Evolutionary conservation across 192 early-diverging fungal genomes (phyloP).

Genomic region (Coemansia reversa): DNA sequence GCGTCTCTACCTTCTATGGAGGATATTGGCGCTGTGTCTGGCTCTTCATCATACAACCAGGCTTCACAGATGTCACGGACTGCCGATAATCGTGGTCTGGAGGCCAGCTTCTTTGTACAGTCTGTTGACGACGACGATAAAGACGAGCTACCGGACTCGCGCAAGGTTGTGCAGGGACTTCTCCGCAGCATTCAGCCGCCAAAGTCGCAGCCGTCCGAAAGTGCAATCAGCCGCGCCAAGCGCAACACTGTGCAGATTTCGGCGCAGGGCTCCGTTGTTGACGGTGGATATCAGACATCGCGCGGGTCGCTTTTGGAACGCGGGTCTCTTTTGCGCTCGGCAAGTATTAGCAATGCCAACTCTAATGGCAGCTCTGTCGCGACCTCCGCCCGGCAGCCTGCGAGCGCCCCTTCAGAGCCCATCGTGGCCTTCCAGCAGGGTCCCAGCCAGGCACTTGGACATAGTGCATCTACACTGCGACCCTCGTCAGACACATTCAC

Average conservation of each 20-base stretch:
- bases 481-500: conserved; percentile 50
- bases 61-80: not conserved
- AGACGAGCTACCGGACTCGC: conserved; percentile 41
- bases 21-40: no score
- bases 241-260: conserved; percentile 50
- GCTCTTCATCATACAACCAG: no score
- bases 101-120: not conserved
- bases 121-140: not conserved
- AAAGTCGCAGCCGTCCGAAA: conserved; percentile 38
- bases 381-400: not conserved
- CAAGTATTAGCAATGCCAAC: conserved; percentile 16
- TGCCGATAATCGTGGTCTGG: not conserved
- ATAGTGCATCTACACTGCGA: conserved; percentile 44
- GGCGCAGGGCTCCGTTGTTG: conserved; percentile 18
- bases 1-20: not conserved
- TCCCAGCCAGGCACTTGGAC: conserved; percentile 29
- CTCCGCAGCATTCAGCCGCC: conserved; percentile 50
- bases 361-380: not conserved
- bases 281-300: conserved; percentile 13
- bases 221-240: conserved; percentile 47
- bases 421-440: conserved; percentile 2
- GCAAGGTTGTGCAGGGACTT: conserved; percentile 45
- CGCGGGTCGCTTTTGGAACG: conserved; percentile 9
- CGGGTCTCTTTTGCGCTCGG: conserved; percentile 10
- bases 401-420: conserved; percentile 4